phyloP scores from a whole-genome alignment of 1,284 basidiomycete genomes.

The Ceratorhiza oryzae-sativae region DNA sequence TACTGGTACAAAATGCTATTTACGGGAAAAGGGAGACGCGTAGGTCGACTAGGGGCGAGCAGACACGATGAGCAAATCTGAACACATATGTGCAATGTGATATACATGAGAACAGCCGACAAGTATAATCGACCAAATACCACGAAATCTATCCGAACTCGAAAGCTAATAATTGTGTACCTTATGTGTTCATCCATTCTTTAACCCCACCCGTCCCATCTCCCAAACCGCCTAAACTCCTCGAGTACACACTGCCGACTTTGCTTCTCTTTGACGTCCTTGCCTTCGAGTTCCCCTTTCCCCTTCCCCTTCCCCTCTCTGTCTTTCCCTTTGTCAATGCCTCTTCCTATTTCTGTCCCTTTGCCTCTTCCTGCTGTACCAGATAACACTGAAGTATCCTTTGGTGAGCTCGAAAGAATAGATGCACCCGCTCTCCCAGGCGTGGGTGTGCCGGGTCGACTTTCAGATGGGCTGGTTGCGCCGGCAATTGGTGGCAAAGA shows the following conservation, averaged over 20 bases:
- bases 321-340: conserved; percentile 57
- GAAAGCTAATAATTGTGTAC: not conserved
- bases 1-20: conserved; percentile 8
- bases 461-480: conserved; percentile 42
- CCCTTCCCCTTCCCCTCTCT: conserved; percentile 60
- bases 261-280: conserved; percentile 44
- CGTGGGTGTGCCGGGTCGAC: conserved; percentile 16
- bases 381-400: conserved; percentile 20
- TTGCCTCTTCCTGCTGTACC: not conserved
- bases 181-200: not conserved
- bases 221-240: conserved; percentile 79
- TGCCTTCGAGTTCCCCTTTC: conserved; percentile 51
- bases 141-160: conserved; percentile 3
- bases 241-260: conserved; percentile 67
- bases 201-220: conserved; percentile 80
- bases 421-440: conserved; percentile 11
- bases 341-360: conserved; percentile 17
- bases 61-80: not conserved
- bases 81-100: not conserved
- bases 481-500: conserved; percentile 60
- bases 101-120: not conserved
- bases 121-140: not conserved
- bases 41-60: not conserved
- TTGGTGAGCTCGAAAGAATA: conserved; percentile 26
- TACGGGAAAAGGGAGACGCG: not conserved